Evolutionary conservation across 192 early-diverging fungal genomes (phyloP).

Genomic region (Backusella luteola): DNA sequence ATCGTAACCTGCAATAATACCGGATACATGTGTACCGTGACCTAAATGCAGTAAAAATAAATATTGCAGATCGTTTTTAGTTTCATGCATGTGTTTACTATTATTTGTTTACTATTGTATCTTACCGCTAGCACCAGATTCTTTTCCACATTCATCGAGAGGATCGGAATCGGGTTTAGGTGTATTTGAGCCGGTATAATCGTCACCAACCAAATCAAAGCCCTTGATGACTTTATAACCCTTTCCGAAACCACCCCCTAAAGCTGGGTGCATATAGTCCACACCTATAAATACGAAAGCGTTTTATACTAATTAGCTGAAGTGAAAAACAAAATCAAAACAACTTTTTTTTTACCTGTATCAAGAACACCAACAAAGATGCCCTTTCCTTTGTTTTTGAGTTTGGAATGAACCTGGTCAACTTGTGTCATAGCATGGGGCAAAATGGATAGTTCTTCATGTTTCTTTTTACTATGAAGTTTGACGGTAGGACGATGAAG

Average conservation of each 20-base stretch:
- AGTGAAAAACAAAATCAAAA: not conserved
- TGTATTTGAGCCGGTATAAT: not conserved
- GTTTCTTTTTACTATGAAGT: not conserved
- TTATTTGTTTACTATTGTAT: not conserved
- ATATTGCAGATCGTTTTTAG: not conserved
- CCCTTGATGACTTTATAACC: constrained; percentile 62
- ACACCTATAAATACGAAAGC: constrained; percentile 29
- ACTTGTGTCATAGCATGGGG: constrained; percentile 61
- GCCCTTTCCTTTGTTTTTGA: constrained; percentile 60
- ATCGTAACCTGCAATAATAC: constrained; percentile 35
- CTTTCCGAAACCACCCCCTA: constrained; percentile 63
- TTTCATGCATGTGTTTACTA: not conserved
- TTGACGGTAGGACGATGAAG: constrained; percentile 19
- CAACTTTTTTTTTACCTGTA: constrained; percentile 40
- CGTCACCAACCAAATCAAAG: constrained; percentile 26
- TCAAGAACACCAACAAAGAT: constrained; percentile 70
- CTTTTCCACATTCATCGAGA: constrained; percentile 18
- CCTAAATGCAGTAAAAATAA: not conserved
- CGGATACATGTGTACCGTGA: constrained; percentile 52
- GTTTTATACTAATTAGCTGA: not conserved
- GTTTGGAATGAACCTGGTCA: constrained; percentile 44
- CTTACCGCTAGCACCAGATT: constrained; percentile 16
- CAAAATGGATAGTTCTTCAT: constrained; percentile 4
- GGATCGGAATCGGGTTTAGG: constrained; percentile 19
- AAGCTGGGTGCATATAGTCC: constrained; percentile 63